Evolutionary conservation across 2,329 filamentous ascomycete genomes (phyloP).

Genomic region (Xylariales sp.): DNA sequence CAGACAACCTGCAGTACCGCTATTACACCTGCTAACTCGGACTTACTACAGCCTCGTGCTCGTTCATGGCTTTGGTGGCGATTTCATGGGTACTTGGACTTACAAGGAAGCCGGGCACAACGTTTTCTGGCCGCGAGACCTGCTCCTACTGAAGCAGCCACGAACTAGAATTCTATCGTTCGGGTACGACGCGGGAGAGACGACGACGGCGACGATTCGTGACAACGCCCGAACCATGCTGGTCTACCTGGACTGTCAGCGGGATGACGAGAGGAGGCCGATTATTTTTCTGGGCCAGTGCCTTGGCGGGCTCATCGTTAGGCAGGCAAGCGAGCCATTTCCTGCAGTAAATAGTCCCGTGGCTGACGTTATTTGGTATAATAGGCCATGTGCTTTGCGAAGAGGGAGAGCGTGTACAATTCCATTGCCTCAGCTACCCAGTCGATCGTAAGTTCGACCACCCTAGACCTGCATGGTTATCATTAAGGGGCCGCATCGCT

Average conservation of each 20-base stretch:
- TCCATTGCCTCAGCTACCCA: constrained; percentile 12
- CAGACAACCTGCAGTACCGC: neutral
- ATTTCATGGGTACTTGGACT: constrained; percentile 13
- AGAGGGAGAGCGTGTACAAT: neutral
- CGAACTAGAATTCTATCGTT: constrained; percentile 20
- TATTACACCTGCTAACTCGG: constrained; percentile 4
- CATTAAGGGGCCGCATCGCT: neutral
- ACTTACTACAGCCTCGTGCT: constrained; percentile 1
- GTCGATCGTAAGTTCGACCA: neutral
- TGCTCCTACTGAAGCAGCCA: neutral
- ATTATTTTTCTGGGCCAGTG: constrained; percentile 23
- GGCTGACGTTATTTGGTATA: neutral
- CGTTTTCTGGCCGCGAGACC: constrained; percentile 14
- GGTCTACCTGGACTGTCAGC: neutral
- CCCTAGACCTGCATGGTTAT: neutral
- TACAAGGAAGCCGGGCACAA: neutral
- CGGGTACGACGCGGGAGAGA: constrained; percentile 10
- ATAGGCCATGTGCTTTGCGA: constrained; percentile 14
- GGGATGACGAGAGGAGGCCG: constrained; percentile 3
- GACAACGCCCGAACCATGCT: constrained; percentile 8
- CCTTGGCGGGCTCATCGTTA: constrained; percentile 20
- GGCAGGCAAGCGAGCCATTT: neutral
- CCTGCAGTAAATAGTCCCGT: too few species aligned
- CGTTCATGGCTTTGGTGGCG: constrained; percentile 16
- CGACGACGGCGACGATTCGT: neutral